phyloP scores from a whole-genome alignment of 345 rosid genomes.

The Geranium rotundifolium region DNA sequence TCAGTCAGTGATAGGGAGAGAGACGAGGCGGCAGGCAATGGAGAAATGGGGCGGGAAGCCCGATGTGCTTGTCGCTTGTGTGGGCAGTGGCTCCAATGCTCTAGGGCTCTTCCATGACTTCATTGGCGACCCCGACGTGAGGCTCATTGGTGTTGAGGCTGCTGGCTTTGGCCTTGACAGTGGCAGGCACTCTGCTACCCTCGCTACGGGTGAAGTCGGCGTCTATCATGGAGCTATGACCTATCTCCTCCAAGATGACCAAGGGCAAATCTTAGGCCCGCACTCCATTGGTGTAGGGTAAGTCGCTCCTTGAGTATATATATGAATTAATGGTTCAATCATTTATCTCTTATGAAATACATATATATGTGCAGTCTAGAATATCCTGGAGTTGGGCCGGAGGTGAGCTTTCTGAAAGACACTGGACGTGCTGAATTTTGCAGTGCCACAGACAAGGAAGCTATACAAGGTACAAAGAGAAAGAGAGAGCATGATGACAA shows the following conservation, averaged over 20 bases:
- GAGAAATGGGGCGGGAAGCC: constrained; percentile 87
- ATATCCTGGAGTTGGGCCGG: constrained; percentile 81
- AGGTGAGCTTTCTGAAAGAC: constrained; percentile 61
- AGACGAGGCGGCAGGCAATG: constrained; percentile 65
- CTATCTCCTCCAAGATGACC: constrained; percentile 61
- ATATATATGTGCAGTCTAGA: constrained; percentile 32
- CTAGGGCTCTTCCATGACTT: constrained; percentile 76
- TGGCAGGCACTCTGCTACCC: constrained; percentile 68
- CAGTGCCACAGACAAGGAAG: constrained; percentile 62
- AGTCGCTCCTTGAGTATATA: not conserved
- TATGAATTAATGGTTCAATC: too few relatives aligned
- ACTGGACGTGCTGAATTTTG: constrained; percentile 55
- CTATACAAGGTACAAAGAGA: constrained; percentile 41
- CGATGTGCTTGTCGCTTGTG: constrained; percentile 65
- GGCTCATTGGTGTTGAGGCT: constrained; percentile 74
- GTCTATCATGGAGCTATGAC: constrained; percentile 81
- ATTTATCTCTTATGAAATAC: not conserved
- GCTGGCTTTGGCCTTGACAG: constrained; percentile 73
- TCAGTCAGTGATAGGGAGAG: constrained; percentile 76
- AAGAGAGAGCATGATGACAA: too few relatives aligned
- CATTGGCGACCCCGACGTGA: constrained; percentile 44
- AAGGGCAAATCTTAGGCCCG: constrained; percentile 55
- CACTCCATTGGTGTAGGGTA: constrained; percentile 66
- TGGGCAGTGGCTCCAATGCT: constrained; percentile 83
- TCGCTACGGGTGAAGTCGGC: constrained; percentile 66